Base-by-base conservation (phyloP, 2,329 filamentous ascomycete species). In the Pseudogymnoascus sp. region DNA sequence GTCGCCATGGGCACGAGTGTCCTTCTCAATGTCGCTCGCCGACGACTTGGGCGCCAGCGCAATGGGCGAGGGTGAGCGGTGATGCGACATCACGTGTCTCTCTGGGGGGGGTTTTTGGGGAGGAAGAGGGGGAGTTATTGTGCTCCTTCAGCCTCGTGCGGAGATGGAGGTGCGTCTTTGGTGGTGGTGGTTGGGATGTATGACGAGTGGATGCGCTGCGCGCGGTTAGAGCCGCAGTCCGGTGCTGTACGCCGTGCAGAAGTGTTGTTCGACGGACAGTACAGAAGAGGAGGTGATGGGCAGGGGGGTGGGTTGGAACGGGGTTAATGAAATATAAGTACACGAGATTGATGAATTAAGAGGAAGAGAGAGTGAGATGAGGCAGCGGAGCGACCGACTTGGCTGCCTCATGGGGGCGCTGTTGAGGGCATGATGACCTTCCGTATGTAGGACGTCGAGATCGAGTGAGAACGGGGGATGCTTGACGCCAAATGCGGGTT, bases 371-470 rank as follows among this genome's bases (percentile, higher is more conserved):
- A n/a, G 41, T 28, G 6, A 2, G 18, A 22, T 18, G 25, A 28
- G 20, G 20, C 41, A 22, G 14, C 41, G 41, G 41, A 47, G 22
- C 18, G 22, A 9, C 41, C 39, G 39, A 43, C 20, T 3, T 25
- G 39, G 39, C 39, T 12, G 6, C 20, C 12, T 47, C 7, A 2
- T 25, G 20, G 37, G 18, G 41, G 41, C 41, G 41, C 25, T 12
- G 20, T 47, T 47, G 41, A 47, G 41, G 22, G 41, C 41, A 47
- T 47, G 41, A 47, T 47, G 41, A 47, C 41, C 41, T 47, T 47
- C 41, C 20, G 20, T 25, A 47, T 47, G 41, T 20, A 47, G 41
- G 41, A 47, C 20, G 41, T 25, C 41, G 41, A 28, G 11, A 47
- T 47, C 20, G 41, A 47, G 41, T 47, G 41, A 28, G 41, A 47